These are phyloP conservation scores for Psophocarpus tetragonolobus DNA, from an alignment of 306 rosid genomes.

Conservation along the genomic window DNA sequence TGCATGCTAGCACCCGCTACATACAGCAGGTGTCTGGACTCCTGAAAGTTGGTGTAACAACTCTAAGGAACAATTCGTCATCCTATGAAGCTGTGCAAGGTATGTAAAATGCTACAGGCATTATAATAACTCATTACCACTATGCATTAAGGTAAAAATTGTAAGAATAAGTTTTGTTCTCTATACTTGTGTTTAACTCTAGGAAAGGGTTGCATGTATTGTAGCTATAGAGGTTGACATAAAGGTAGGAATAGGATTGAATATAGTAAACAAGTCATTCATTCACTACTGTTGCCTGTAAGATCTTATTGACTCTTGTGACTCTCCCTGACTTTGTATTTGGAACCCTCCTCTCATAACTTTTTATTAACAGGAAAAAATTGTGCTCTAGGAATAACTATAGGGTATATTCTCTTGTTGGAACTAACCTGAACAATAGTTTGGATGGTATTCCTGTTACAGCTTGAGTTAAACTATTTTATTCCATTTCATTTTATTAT, in stretches of 20 bases:
- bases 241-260: neutral
- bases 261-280: neutral
- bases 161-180: neutral
- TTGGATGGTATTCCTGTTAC: neutral
- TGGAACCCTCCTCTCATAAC: neutral
- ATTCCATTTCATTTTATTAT: neutral
- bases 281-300: neutral
- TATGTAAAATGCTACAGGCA: slow-evolving; percentile 36
- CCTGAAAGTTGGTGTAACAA: slow-evolving; percentile 81
- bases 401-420: neutral
- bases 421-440: neutral
- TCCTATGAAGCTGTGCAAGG: slow-evolving; percentile 94
- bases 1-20: slow-evolving; percentile 89
- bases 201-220: neutral
- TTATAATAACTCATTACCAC: neutral
- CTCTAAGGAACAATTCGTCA: slow-evolving; percentile 78
- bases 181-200: neutral
- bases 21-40: slow-evolving; percentile 93
- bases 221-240: neutral
- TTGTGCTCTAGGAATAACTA: neutral
- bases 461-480: neutral
- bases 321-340: neutral
- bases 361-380: neutral
- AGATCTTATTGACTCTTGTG: neutral
- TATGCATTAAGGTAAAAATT: neutral